Evolutionary conservation across 345 rosid genomes (phyloP).

Genomic region (Bretschneidera sinensis): DNA sequence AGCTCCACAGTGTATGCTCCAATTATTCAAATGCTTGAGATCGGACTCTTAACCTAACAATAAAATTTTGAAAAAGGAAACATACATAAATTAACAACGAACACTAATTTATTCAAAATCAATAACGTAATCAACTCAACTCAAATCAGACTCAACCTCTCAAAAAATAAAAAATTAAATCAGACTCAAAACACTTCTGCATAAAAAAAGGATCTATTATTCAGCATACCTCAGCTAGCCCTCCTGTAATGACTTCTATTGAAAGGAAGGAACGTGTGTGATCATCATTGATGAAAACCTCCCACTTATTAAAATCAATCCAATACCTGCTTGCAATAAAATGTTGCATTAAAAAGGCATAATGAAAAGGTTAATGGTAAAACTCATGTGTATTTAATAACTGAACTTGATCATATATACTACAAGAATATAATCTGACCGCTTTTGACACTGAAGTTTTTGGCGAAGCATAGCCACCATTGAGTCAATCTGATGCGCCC

Average conservation of each 20-base stretch:
- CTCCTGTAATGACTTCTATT: conserved; percentile 61
- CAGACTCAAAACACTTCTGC: not conserved
- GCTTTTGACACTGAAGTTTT: conserved; percentile 57
- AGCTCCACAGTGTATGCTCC: too few relatives aligned
- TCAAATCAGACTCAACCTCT: not conserved
- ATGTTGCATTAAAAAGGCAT: not conserved
- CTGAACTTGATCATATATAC: not conserved
- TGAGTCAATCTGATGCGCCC: conserved; percentile 83
- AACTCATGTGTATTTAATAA: too few relatives aligned
- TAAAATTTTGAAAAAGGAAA: too few relatives aligned
- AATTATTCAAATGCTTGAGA: too few relatives aligned
- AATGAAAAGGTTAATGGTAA: not conserved
- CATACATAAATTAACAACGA: too few relatives aligned
- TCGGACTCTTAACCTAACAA: too few relatives aligned
- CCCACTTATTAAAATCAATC: conserved; percentile 87
- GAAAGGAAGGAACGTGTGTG: conserved; percentile 66
- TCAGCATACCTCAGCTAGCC: conserved; percentile 60
- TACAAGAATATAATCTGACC: conserved; percentile 26
- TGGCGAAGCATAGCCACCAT: conserved; percentile 73
- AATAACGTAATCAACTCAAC: not conserved
- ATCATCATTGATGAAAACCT: conserved; percentile 81
- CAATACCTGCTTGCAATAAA: conserved; percentile 43
- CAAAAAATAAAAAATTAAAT: too few relatives aligned
- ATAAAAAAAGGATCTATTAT: not conserved
- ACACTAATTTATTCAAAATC: too few relatives aligned